Evolutionary conservation across 108 stramenopile species (phyloP).

Genomic region (Pinguiococcus pyrenoidosus): DNA sequence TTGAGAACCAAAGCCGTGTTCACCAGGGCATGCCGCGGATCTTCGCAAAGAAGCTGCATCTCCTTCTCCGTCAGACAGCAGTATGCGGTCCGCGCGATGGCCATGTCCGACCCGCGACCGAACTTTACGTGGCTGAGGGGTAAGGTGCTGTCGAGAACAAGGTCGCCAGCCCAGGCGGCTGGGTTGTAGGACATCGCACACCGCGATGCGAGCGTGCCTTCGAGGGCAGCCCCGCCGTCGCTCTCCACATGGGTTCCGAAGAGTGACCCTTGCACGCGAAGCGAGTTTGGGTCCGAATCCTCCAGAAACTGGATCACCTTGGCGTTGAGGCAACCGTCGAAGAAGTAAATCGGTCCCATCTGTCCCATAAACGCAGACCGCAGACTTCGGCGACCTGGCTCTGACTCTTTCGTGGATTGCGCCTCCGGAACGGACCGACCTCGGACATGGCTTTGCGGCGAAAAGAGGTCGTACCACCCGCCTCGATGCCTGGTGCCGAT

Average conservation of each 20-base stretch:
- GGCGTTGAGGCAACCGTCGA: conserved; percentile 13
- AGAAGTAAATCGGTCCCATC: conserved; percentile 35
- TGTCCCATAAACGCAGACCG: too few species aligned
- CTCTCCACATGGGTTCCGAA: conserved; percentile 8
- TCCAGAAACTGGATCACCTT: conserved; percentile 9
- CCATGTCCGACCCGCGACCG: neutral
- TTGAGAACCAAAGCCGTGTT: neutral
- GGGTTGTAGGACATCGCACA: conserved; percentile 7
- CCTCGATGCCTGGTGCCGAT: too few species aligned
- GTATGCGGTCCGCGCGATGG: too few species aligned
- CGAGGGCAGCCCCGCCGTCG: conserved; percentile 1
- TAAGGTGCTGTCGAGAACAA: neutral
- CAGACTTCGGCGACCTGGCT: too few species aligned
- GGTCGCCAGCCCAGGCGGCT: neutral
- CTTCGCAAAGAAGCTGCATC: too few species aligned
- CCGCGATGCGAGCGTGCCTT: conserved; percentile 10
- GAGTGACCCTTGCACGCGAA: conserved; percentile 26
- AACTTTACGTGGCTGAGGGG: neutral
- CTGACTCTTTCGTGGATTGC: too few species aligned
- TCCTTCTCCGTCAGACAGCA: too few species aligned
- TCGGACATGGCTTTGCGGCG: too few species aligned
- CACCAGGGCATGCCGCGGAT: conserved; percentile 2
- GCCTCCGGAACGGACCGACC: too few species aligned
- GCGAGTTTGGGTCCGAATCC: conserved; percentile 22
- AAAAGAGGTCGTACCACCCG: too few species aligned